Evolutionary conservation across 2,329 filamentous ascomycete species (phyloP).

Genomic region (Paracamarosporium sp.): DNA sequence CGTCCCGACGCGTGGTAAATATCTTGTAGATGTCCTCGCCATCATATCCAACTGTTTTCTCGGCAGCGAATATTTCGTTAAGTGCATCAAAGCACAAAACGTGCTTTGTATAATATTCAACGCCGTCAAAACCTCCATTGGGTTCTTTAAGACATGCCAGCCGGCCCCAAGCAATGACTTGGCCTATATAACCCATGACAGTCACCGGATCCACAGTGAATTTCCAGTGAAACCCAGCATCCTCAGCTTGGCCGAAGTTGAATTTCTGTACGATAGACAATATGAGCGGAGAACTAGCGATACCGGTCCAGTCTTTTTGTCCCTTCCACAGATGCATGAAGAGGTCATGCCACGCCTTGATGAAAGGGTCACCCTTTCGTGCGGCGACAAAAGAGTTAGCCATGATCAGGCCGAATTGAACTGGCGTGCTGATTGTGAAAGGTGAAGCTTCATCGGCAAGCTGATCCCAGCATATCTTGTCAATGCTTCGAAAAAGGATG

Average conservation of each 20-base stretch:
- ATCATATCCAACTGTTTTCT: constrained; percentile 33
- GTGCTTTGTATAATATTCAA: constrained; percentile 36
- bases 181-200: constrained; percentile 49
- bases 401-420: constrained; percentile 33
- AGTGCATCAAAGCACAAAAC: constrained; percentile 32
- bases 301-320: constrained; percentile 21
- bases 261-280: constrained; percentile 30
- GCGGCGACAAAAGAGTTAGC: constrained; percentile 55
- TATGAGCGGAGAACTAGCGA: constrained; percentile 28
- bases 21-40: constrained; percentile 32
- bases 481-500: constrained; percentile 47
- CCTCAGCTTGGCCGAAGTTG: constrained; percentile 26
- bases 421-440: constrained; percentile 37
- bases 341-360: constrained; percentile 46
- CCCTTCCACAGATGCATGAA: constrained; percentile 35
- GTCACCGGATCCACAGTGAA: constrained; percentile 40
- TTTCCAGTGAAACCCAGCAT: constrained; percentile 36
- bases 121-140: constrained; percentile 37
- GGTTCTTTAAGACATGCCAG: constrained; percentile 40
- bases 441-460: constrained; percentile 47
- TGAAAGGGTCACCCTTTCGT: constrained; percentile 52
- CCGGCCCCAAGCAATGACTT: constrained; percentile 48
- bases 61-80: constrained; percentile 31
- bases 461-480: constrained; percentile 49
- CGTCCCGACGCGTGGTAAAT: constrained; percentile 29